Evolutionary conservation across 2,329 filamentous ascomycete species (phyloP).

Genomic region (Dactylellina leptospora): DNA sequence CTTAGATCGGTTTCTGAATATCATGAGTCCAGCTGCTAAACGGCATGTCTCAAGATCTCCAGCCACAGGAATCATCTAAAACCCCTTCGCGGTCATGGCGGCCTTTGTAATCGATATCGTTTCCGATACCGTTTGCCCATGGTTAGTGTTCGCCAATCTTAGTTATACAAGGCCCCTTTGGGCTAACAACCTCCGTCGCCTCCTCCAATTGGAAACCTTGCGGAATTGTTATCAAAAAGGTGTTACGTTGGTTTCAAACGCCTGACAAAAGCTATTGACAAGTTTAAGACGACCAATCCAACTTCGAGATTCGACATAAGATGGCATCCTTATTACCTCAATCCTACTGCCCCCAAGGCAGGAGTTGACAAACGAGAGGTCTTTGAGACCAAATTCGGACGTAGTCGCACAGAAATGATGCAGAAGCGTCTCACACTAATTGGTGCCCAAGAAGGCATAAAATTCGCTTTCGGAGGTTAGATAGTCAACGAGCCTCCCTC

Average conservation of each 20-base stretch:
- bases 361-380: conserved; percentile 67
- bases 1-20: too few species aligned
- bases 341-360: conserved; percentile 69
- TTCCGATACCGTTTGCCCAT: conserved; percentile 81
- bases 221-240: background rate
- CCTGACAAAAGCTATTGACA: conserved; percentile 74
- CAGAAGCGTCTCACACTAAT: conserved; percentile 67
- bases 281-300: conserved; percentile 71
- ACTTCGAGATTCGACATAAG: conserved; percentile 75
- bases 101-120: conserved; percentile 79
- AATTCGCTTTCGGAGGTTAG: conserved; percentile 73
- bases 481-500: conserved; percentile 1
- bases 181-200: background rate
- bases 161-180: background rate
- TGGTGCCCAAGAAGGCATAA: conserved; percentile 73
- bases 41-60: too few species aligned
- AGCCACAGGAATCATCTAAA: too few species aligned
- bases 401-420: conserved; percentile 69
- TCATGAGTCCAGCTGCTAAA: too few species aligned
- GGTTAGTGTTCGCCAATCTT: conserved; percentile 60
- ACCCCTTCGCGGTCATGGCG: too few species aligned
- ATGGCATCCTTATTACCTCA: conserved; percentile 84
- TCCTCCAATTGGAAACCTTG: background rate
- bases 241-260: conserved; percentile 81
- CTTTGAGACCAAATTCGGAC: conserved; percentile 72